Evolutionary conservation across 2,329 filamentous ascomycete species (phyloP).

Genomic region (Myriosclerotinia duriaeana): DNA sequence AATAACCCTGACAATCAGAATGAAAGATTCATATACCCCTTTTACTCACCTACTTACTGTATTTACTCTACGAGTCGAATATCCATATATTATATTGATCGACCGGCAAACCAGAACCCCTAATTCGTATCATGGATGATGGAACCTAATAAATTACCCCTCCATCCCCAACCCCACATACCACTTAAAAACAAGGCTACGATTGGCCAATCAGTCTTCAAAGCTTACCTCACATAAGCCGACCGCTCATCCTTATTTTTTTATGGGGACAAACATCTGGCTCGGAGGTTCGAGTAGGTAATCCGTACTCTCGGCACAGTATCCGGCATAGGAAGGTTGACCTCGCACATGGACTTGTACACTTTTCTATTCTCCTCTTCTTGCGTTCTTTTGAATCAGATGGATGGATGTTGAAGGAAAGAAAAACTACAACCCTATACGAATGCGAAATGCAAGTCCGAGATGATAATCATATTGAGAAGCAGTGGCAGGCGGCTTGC

Average conservation of each 20-base stretch:
- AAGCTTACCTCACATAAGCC: constrained; percentile 18
- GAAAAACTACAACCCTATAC: neutral
- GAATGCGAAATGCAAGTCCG: constrained; percentile 9
- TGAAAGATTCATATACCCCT: constrained; percentile 16
- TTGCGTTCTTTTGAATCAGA: constrained; percentile 9
- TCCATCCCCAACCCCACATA: constrained; percentile 18
- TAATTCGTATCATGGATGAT: neutral
- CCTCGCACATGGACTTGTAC: neutral
- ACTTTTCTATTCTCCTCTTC: neutral
- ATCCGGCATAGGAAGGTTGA: neutral
- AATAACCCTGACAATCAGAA: constrained; percentile 10
- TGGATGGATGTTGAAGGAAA: neutral
- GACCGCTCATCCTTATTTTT: neutral
- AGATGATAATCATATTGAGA: constrained; percentile 14
- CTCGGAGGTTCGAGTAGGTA: neutral
- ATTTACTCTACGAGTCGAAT: neutral
- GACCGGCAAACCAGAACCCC: neutral
- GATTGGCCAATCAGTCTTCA: neutral
- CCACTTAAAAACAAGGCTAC: neutral
- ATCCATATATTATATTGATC: neutral
- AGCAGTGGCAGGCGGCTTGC: constrained; percentile 18
- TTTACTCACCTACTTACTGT: neutral
- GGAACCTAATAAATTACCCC: constrained; percentile 17
- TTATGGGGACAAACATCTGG: neutral
- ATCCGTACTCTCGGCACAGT: neutral